Percentiles rank a stretch among this genome's conserved stretches.
Evolutionary conservation across 148 eudicot genomes (phyloP).

Genomic region (Spergularia marina): DNA sequence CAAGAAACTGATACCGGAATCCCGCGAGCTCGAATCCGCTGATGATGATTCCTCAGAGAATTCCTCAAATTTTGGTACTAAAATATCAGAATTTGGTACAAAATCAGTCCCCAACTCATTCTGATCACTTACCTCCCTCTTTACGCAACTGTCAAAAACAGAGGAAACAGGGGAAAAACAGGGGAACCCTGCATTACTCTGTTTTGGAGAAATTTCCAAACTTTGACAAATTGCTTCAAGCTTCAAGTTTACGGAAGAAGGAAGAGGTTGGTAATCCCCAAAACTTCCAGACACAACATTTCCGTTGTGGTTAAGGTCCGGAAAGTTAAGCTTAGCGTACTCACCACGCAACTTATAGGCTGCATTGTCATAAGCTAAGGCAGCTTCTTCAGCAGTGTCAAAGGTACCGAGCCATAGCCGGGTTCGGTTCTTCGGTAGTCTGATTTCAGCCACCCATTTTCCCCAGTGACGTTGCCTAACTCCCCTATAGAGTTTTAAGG

Average conservation of each 20-base stretch:
- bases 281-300: constrained; percentile 21
- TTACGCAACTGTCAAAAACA: background rate
- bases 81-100: background rate
- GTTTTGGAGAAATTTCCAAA: constrained; percentile 27
- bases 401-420: constrained; percentile 86
- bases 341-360: constrained; percentile 79
- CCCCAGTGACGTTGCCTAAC: constrained; percentile 91
- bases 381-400: constrained; percentile 51
- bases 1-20: constrained; percentile 10
- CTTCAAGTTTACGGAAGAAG: constrained; percentile 56
- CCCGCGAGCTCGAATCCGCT: constrained; percentile 12
- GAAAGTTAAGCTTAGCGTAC: constrained; percentile 65
- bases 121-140: background rate
- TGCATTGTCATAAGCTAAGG: constrained; percentile 77
- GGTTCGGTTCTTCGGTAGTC: constrained; percentile 74
- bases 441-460: constrained; percentile 84
- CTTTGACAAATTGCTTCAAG: constrained; percentile 55
- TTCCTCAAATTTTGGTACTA: constrained; percentile 11
- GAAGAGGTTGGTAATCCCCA: constrained; percentile 45
- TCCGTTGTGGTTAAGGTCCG: constrained; percentile 42
- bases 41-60: background rate
- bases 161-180: constrained; percentile 17
- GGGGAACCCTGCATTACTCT: constrained; percentile 26
- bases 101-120: background rate
- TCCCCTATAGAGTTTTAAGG: constrained; percentile 71